Evolutionary conservation across 2,329 filamentous ascomycete species (phyloP), one percentile per base, ranked within the genome.

Genomic region (Colletotrichum gloeosporioides): DNA sequence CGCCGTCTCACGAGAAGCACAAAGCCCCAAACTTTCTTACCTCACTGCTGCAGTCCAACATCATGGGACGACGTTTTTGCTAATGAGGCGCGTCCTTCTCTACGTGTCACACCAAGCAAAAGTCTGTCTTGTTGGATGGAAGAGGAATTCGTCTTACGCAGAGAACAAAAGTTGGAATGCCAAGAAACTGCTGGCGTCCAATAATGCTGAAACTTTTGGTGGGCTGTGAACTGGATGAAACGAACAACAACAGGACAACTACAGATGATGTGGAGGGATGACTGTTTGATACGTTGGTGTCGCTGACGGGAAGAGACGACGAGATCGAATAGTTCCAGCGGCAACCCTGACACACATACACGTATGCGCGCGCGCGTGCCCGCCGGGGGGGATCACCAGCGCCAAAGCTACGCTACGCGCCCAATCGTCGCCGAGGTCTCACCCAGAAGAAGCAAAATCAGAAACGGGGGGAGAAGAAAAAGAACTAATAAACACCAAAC

Each of bases 401-500:
- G 29, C 59, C 59, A 31, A 44, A 44, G 39, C 39, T n/a, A 31
- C 15, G 55, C 55, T 69, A 31, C 67, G 67, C 67, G 57, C 67
- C 29, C 67, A 63, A 70, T 32, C 55, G 34, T 44, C 32, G 44
- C 16, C 10, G 55, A 32, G 22, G n/a, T 73, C 39, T 73, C 32
- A 63, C 62, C 25, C 25, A 8, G 18, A 12, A 44, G n/a, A 53
- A 62, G 27, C 22, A 65, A 32, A 25, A 29, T 12, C 25, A 36
- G 31, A 18, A 34, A 22, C 22, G n/a, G 39, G 27, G 13, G 66
- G 27, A 16, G 55, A 44, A 25, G 25, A 12, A 68, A 31, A 34
- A 73, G 25, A 61, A 64, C 39, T 49, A 62, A 69, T 55, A 44
- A 75, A 73, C 64, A 73, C 64, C 70, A 44, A 65, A 73, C 70